Evolutionary conservation across 192 early-diverging fungal genomes (phyloP).

Genomic region (Umbelopsis sp.): DNA sequence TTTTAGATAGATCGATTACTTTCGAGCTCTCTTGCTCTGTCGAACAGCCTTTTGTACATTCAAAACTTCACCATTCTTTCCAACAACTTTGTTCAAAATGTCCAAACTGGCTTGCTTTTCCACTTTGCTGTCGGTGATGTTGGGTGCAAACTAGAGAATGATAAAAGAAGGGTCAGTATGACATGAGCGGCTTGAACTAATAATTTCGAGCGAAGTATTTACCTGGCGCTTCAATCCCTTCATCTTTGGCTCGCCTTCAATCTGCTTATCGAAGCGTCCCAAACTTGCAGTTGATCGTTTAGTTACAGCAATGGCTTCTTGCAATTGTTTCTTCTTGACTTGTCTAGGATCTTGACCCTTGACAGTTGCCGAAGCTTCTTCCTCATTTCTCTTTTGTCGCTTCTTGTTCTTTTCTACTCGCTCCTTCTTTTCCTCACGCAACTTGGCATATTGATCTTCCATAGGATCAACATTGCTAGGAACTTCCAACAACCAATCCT

Average conservation of each 20-base stretch:
- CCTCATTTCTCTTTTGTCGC: conserved; percentile 82
- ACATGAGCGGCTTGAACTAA: background rate
- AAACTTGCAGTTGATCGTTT: conserved; percentile 87
- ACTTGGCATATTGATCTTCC: conserved; percentile 83
- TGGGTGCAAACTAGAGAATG: conserved; percentile 59
- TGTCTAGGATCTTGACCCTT: conserved; percentile 60
- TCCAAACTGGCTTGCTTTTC: conserved; percentile 74
- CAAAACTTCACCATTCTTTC: conserved; percentile 49
- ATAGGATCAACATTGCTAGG: conserved; percentile 81
- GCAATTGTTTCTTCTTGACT: conserved; percentile 74
- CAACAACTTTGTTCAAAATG: conserved; percentile 71
- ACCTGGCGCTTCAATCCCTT: conserved; percentile 77
- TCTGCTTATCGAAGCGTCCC: conserved; percentile 87
- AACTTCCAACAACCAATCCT: conserved; percentile 96
- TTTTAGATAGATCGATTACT: conserved; percentile 10
- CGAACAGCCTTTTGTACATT: conserved; percentile 55
- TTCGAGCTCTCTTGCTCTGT: conserved; percentile 12
- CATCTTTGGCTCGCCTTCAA: conserved; percentile 82
- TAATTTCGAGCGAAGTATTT: background rate
- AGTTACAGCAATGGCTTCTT: conserved; percentile 70
- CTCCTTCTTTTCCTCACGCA: conserved; percentile 84
- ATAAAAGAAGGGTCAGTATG: background rate
- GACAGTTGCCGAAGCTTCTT: conserved; percentile 69
- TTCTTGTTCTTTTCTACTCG: conserved; percentile 87
- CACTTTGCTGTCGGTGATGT: conserved; percentile 59